phyloP scores from a whole-genome alignment of 352 stramenopile genomes.

The Peronosclerospora sorghi region DNA sequence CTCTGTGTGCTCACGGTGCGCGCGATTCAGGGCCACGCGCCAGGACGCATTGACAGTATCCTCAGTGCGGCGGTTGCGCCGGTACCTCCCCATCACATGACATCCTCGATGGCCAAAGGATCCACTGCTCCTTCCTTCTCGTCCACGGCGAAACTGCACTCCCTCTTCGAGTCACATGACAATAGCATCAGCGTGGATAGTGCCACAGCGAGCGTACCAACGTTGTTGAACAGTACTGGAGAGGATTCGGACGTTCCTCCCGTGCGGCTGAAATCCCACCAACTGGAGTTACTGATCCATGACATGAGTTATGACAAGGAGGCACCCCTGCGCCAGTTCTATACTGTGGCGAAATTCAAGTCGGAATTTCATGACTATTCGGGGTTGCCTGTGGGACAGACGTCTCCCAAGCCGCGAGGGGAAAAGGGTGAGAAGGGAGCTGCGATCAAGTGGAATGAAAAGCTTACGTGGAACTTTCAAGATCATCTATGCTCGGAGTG shows the following conservation, averaged over 20 bases:
- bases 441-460: slow-evolving; percentile 65
- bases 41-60: slow-evolving; percentile 50
- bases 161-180: slow-evolving; percentile 12
- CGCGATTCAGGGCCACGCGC: slow-evolving; percentile 61
- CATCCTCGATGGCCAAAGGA: slow-evolving; percentile 1
- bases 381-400: slow-evolving; percentile 61
- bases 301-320: slow-evolving; percentile 73
- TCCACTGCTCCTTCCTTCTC: neutral
- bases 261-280: slow-evolving; percentile 50
- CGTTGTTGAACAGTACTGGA: slow-evolving; percentile 11
- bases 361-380: slow-evolving; percentile 74
- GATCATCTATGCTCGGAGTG: slow-evolving; percentile 69
- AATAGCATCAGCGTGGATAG: slow-evolving; percentile 17
- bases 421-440: slow-evolving; percentile 44
- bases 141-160: slow-evolving; percentile 12
- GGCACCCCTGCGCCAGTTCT: slow-evolving; percentile 65
- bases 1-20: slow-evolving; percentile 74
- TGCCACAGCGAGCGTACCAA: slow-evolving; percentile 13
- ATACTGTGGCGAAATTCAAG: slow-evolving; percentile 79
- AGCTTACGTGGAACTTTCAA: slow-evolving; percentile 63
- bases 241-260: slow-evolving; percentile 10
- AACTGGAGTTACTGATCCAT: slow-evolving; percentile 48
- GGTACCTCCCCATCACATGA: slow-evolving; percentile 1
- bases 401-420: slow-evolving; percentile 46
- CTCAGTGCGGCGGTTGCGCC: slow-evolving; percentile 27